Base-by-base conservation (phyloP, 2,329 filamentous ascomycete genomes). In the Microsporum canis region DNA sequence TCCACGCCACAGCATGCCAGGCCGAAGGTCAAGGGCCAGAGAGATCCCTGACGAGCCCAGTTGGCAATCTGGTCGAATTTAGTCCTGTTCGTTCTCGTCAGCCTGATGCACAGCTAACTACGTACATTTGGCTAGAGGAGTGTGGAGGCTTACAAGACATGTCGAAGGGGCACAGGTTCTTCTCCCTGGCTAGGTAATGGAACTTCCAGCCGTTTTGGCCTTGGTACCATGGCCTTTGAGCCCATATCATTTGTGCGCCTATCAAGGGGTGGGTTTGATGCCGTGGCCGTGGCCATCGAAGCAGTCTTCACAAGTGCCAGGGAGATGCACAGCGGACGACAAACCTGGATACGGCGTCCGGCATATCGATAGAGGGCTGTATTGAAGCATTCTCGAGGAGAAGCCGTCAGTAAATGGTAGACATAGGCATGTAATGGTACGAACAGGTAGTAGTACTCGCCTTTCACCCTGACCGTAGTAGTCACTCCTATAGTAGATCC, bases 1-100 rank as follows among this genome's bases (percentile, higher is more conserved):
- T 95, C 89, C 71, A 95, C 78, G 75, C 88, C 89, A 75, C 89
- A 95, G 82, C 89, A 95, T 70, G 89, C 89, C 57, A 94, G 86
- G 58, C 87, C 89, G 73, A 95, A 95, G 57, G 88, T 91, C 82
- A 95, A 86, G 67, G 89, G 89, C 89, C 89, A 95, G 59, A 94
- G 80, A 14, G 89, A 95, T 60, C 86, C 84, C 76, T 94, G 88
- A 58, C 89, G 85, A 41, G 84, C 87, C 89, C 89, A 95, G 78
- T 91, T 92, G 75, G 87, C 78, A 65, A 94, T 81, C 70, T 87
- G 81, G 72, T 95, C 89, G 70, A 91, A 81, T 3, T 88, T 87
- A 60, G 88, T 89, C 65, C 87, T 91, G 39, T 14, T 4, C 17
- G 17, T 23, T 23, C 17, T 23, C 17, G 17, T 23, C 17, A 23